A percentile compares a stretch with the other conserved stretches of the same genome.
phyloP scores from a whole-genome alignment of 495 filamentous ascomycete genomes.

The Aspergillus wentii region DNA sequence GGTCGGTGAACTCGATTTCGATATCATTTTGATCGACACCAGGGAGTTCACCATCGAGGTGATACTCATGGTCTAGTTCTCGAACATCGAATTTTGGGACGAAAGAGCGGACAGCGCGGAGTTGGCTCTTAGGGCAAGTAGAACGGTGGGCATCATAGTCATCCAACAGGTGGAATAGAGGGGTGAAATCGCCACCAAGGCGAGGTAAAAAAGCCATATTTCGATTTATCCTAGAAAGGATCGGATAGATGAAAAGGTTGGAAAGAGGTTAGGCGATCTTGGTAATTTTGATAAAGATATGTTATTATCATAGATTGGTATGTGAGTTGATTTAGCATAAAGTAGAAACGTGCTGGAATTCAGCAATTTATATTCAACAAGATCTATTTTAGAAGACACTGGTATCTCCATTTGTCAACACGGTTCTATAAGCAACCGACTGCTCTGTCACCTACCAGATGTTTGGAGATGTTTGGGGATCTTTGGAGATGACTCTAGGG shows the following conservation, averaged over 20 bases:
- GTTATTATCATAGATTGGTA: too few species aligned
- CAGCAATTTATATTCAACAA: conserved; percentile 9
- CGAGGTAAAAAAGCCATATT: conserved; percentile 64
- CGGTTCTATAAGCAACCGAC: conserved; percentile 1
- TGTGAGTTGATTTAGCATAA: background rate
- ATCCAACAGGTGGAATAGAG: conserved; percentile 73
- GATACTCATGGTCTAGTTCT: conserved; percentile 62
- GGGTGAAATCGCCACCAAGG: conserved; percentile 49
- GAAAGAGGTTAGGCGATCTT: too few species aligned
- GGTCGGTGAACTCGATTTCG: conserved; percentile 79
- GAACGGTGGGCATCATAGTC: conserved; percentile 60
- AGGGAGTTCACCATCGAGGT: conserved; percentile 85
- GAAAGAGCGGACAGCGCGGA: conserved; percentile 42
- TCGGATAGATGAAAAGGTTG: too few species aligned
- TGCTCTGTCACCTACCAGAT: background rate
- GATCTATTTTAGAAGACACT: conserved; percentile 7
- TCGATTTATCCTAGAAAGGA: too few species aligned
- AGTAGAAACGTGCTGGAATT: background rate
- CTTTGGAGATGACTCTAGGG: conserved; percentile 4
- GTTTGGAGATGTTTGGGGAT: background rate
- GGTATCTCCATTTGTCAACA: background rate
- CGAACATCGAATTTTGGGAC: conserved; percentile 76
- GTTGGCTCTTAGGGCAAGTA: conserved; percentile 12
- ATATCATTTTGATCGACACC: conserved; percentile 75
- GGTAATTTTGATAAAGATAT: too few species aligned